Evolutionary conservation across 371 early-diverging fungal genomes (phyloP).

Genomic region (Funneliformis caledonium): DNA sequence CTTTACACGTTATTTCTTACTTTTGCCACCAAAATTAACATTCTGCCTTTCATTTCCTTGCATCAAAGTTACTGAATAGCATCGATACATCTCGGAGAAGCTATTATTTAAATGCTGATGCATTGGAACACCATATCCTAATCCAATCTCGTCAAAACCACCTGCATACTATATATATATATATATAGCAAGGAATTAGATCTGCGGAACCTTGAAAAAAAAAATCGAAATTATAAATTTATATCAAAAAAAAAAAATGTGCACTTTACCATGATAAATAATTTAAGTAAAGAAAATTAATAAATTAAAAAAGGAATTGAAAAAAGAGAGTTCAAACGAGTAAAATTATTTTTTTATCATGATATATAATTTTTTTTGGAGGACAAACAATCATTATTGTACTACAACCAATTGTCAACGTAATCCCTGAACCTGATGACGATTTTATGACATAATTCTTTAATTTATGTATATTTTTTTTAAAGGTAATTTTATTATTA

Average conservation of each 20-base stretch:
- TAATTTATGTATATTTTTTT: neutral
- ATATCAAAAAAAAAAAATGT: neutral
- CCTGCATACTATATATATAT: neutral
- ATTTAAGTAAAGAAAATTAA: neutral
- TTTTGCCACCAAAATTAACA: slow-evolving; percentile 85
- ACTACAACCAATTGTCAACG: no score
- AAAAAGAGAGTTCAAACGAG: neutral
- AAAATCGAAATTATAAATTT: neutral
- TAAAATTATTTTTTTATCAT: neutral
- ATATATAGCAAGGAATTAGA: neutral
- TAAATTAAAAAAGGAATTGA: neutral
- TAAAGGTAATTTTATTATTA: no score
- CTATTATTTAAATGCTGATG: neutral
- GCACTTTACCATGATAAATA: neutral
- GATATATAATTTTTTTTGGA: neutral
- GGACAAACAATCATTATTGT: neutral
- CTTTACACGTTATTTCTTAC: slow-evolving; percentile 51
- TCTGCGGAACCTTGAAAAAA: neutral
- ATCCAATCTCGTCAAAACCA: neutral
- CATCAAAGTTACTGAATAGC: slow-evolving; percentile 85
- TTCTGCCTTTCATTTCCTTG: slow-evolving; percentile 76
- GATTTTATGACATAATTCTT: no score
- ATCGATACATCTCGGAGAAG: slow-evolving; percentile 65
- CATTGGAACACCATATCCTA: neutral
- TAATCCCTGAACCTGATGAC: no score